Conservation (phyloP, 805 yeast genomes). For the Candida anglica region DNA sequence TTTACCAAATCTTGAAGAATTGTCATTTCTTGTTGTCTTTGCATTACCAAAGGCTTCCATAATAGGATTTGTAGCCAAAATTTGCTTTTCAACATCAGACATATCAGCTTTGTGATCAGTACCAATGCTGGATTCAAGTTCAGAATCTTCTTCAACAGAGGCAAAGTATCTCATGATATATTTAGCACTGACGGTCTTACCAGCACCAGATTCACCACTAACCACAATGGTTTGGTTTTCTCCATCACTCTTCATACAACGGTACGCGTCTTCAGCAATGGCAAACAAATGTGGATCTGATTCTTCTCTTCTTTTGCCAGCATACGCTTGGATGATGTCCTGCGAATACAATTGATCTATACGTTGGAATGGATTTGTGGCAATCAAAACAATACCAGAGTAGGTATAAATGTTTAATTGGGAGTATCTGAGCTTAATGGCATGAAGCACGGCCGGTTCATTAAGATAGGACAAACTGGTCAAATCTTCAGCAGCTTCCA, state of each 20-base stretch:
- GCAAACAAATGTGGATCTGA: slow-evolving; percentile 96
- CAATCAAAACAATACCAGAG: slow-evolving; percentile 94
- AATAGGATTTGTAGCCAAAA: slow-evolving; percentile 93
- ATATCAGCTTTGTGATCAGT: slow-evolving; percentile 52
- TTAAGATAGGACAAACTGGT: slow-evolving; percentile 88
- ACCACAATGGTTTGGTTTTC: slow-evolving; percentile 94
- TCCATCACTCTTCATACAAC: slow-evolving; percentile 84
- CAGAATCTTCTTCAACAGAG: slow-evolving; percentile 64
- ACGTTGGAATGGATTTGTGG: slow-evolving; percentile 91
- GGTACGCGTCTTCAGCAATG: slow-evolving; percentile 95
- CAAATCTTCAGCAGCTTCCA: slow-evolving; percentile 92
- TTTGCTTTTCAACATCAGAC: slow-evolving; percentile 90
- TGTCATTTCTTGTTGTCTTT: slow-evolving; percentile 93
- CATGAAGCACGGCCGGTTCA: slow-evolving; percentile 95
- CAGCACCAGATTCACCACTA: slow-evolving; percentile 98
- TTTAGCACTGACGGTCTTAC: slow-evolving; percentile 95
- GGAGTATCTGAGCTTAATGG: slow-evolving; percentile 83
- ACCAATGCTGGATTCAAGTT: slow-evolving; percentile 27
- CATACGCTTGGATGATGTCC: slow-evolving; percentile 91
- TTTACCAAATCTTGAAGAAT: slow-evolving; percentile 96
- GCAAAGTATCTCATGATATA: slow-evolving; percentile 98
- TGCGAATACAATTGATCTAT: slow-evolving; percentile 88
- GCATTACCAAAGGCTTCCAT: slow-evolving; percentile 99
- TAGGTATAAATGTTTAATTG: slow-evolving; percentile 92
- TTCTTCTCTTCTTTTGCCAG: slow-evolving; percentile 90